Evolutionary conservation across 257 asterid species (phyloP), one percentile per base, ranked within the genome.

Genomic region (Galeopsis tetrahit): DNA sequence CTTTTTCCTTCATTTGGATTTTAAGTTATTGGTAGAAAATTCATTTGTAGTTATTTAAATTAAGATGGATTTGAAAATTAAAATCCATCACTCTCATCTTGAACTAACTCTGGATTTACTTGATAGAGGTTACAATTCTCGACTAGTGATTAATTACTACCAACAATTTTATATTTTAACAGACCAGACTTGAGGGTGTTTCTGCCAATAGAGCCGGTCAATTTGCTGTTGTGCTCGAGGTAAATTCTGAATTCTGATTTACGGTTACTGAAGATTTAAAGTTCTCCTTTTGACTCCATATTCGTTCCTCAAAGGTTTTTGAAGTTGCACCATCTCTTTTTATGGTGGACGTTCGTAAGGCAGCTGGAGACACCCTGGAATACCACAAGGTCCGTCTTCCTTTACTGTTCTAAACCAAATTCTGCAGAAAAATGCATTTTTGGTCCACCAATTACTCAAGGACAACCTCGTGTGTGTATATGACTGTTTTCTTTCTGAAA

Each of bases 201-300:
- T 86, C 89, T 58, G 85, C 89, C 68, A 89, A 88, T 74, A 79
- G 81, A 83, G 82, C 80, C 53, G 76, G 88, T 70, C 96, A 84
- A 74, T 85, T 94, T 83, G 95, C 97, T 75, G 96, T 94, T 63
- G 99, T 91, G 61, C 75, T 91, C 74, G 99, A 94, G 97, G 99
- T 89, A 82, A 65, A 66, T 58, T 75, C 63, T 33, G 28, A 65
- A 63, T 10, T 75, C 52, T n/a, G 52, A 46, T 61, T 34, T 49
- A 65, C 66, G 9, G 9, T 52, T 39, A 10, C 64, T 68, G 28
- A 31, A 5, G 13, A 32, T 35, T 69, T 64, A 62, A 62, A 8
- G 21, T 36, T 48, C 63, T 58, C 36, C 15, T 3, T 39, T 17
- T 44, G 7, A 60, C 55, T 44, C 11, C 61, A 28, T 55, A 66